Evolutionary conservation across 495 filamentous ascomycete species (phyloP), one percentile per base, ranked within the genome.

Genomic region (Aspergillus funiculosus): DNA sequence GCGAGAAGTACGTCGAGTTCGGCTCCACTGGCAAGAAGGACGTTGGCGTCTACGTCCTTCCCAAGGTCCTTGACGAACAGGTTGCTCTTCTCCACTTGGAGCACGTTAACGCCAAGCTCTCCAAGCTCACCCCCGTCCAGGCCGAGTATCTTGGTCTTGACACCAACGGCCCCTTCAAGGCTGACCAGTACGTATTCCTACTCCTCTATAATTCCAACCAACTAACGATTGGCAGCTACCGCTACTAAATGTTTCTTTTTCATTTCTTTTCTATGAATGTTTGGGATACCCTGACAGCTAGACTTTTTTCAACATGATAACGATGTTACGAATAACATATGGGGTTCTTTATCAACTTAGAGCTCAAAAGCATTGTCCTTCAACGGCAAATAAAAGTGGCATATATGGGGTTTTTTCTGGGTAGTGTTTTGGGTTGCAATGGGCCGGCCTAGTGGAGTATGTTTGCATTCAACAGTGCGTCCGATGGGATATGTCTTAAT

Each of bases 61-160:
- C 92, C 62, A 98, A 98, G 89, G 87, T 94, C 54, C 79, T 98
- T 29, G 92, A 98, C 54, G 92, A 98, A 82, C 87, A 95, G 73
- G 92, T 98, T 61, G 92, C 92, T 55, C 78, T 82, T 57, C 85
- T 95, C 53, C 92, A 98, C 72, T 72, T 97, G 58, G 81, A 76
- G 41, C 94, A 97, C 77, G 86, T 94, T 78, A 95, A 95, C 71
- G 92, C 77, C 64, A 89, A 97, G 78, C 77, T 98, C 51, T 82
- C 86, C 52, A 82, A 80, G 65, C 78, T 98, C 60, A 85, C 86
- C 55, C 58, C 75, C 45, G 83, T 85, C 58, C 92, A 98, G 76
- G 82, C 88, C 48, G 92, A 98, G 58, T 98, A 98, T 76, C 82
- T 96, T 64, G 80, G 87, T 59, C 76, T 98, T 46, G 75, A 77